Base-by-base conservation (phyloP, 2,329 filamentous ascomycete species). In the Simplicillium aogashimaense region DNA sequence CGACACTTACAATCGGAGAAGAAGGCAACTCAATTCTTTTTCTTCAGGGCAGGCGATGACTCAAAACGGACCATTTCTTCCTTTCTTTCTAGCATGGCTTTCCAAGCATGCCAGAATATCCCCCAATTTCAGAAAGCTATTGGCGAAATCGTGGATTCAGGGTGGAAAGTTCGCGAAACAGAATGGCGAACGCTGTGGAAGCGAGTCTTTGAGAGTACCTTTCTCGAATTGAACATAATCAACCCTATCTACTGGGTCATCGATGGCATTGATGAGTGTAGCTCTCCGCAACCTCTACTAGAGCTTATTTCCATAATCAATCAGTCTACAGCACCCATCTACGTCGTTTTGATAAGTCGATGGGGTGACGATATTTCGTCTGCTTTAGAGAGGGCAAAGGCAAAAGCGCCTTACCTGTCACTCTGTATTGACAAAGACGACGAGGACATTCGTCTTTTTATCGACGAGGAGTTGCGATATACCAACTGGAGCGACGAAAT, bases 181-280 rank as follows among this genome's bases (percentile, higher is more conserved):
- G 20, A 25, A 25, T 25, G 20, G 20, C 20, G 20, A 9, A 9
- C 20, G 20, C 20, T 25, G 20, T 66, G 61, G 64, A 43, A 61
- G 12, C 47, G 40, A 8, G 16, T 63, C 1, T 65, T 60, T 41
- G 44, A 51, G 15, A 41, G 47, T 3, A 43, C 50, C 11, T 35
- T 65, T 3, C 58, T 60, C 38, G 42, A 50, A 4, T 43, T 54
- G 6, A 15, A 45, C 3, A 9, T 25, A 5, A 25, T 25, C 6
- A 25, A 9, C 9, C 20, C 20, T 9, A 25, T 25, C 6, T 25
- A 25, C 9, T 25, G 20, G 20, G 20, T 25, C 5, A 9, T 25
- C 9, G 20, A 25, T 25, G 20, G 20, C 6, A 25, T 25, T 25
- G 20, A 25, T 25, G 20, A 25, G 20, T 25, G 20, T 9, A 25